phyloP scores from a whole-genome alignment of 352 stramenopile species.

The Stephanocyclus meneghinianus region DNA sequence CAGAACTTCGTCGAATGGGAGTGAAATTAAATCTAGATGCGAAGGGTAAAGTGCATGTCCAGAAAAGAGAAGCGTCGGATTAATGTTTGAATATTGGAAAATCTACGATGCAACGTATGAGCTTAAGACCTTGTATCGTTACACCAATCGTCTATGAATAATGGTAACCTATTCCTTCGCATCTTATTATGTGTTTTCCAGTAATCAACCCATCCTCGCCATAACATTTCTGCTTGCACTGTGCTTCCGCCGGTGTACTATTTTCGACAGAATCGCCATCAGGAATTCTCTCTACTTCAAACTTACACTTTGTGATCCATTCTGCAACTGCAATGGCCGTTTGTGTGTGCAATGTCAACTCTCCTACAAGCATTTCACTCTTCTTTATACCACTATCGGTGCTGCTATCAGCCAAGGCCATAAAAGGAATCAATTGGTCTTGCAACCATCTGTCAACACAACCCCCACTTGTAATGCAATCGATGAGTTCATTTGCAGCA shows the following conservation, averaged over 20 bases:
- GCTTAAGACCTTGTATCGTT: no score
- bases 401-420: slow-evolving; percentile 68
- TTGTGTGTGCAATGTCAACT: slow-evolving; percentile 68
- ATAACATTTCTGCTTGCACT: slow-evolving; percentile 7
- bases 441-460: slow-evolving; percentile 74
- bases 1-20: slow-evolving; percentile 62
- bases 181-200: slow-evolving; percentile 56
- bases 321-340: slow-evolving; percentile 69
- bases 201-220: slow-evolving; percentile 42
- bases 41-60: slow-evolving; percentile 69
- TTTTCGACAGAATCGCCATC: slow-evolving; percentile 7
- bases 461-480: slow-evolving; percentile 50
- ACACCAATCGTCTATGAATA: not conserved
- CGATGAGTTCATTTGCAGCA: slow-evolving; percentile 59
- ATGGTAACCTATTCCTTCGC: slow-evolving; percentile 48
- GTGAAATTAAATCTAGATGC: slow-evolving; percentile 68
- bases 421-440: slow-evolving; percentile 80
- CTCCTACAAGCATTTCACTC: slow-evolving; percentile 64
- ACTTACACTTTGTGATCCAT: slow-evolving; percentile 45
- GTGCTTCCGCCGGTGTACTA: not conserved
- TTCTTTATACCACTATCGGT: not conserved
- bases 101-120: not conserved
- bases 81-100: not conserved
- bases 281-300: slow-evolving; percentile 51
- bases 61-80: slow-evolving; percentile 22